A percentile compares a stretch with the other conserved stretches of the same genome.
These are phyloP conservation scores for Delphinella strobiligena DNA, from an alignment of 2,329 filamentous ascomycete species.

Conservation along the genomic window DNA sequence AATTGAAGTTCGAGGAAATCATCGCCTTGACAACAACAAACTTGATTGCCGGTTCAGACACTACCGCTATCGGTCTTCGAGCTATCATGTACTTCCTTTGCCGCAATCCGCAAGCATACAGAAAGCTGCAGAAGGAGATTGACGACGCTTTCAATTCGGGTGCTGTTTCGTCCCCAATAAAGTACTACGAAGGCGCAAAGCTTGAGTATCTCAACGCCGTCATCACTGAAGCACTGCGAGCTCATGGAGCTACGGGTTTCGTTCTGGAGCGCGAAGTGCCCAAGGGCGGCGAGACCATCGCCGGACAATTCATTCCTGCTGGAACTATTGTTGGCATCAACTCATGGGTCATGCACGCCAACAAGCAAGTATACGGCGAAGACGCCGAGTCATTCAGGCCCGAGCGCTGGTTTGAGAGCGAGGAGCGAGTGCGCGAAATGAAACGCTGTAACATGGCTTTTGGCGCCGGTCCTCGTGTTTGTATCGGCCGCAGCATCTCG, in stretches of 20 bases:
- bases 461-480: slow-evolving; percentile 23
- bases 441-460: slow-evolving; percentile 15
- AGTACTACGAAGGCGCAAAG: slow-evolving; percentile 14
- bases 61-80: slow-evolving; percentile 28
- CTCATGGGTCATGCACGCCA: slow-evolving; percentile 30
- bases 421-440: background rate
- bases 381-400: slow-evolving; percentile 30
- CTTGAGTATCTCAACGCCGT: slow-evolving; percentile 38
- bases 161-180: slow-evolving; percentile 14
- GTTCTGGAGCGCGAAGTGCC: slow-evolving; percentile 25
- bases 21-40: background rate
- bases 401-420: slow-evolving; percentile 32
- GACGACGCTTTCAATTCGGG: slow-evolving; percentile 17
- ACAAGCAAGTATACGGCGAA: slow-evolving; percentile 25
- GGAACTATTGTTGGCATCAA: slow-evolving; percentile 33
- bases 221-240: slow-evolving; percentile 39
- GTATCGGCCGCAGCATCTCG: slow-evolving; percentile 21
- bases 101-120: slow-evolving; percentile 19
- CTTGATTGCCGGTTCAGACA: slow-evolving; percentile 23
- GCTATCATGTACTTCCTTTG: slow-evolving; percentile 28
- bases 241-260: slow-evolving; percentile 31
- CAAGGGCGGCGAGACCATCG: slow-evolving; percentile 16
- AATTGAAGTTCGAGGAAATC: slow-evolving; percentile 10
- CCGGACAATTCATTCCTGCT: slow-evolving; percentile 21
- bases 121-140: slow-evolving; percentile 28